Evolutionary conservation across 352 stramenopile species (phyloP).

Genomic region (Chrysophaeum taylorii): DNA sequence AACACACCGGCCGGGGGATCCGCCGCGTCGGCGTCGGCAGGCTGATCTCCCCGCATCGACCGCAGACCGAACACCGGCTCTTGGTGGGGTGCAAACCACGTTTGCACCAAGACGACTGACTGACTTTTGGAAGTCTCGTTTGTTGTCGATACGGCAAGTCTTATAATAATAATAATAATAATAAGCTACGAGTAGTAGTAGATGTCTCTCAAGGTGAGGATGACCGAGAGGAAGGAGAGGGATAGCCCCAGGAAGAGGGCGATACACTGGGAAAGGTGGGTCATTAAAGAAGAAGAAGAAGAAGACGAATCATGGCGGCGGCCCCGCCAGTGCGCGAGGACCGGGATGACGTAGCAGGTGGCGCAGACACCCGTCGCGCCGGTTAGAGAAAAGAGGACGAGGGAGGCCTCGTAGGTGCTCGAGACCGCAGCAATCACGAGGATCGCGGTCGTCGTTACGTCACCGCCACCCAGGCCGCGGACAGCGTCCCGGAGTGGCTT

Average conservation of each 20-base stretch:
- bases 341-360: not conserved
- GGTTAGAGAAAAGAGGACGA: not conserved
- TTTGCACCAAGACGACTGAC: no score
- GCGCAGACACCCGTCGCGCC: not conserved
- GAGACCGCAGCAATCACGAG: not conserved
- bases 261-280: not conserved
- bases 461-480: not conserved
- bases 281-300: no score
- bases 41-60: no score
- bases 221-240: not conserved
- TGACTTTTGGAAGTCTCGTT: no score
- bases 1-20: no score
- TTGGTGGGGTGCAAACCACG: no score
- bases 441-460: not conserved
- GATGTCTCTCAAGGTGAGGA: constrained; percentile 62
- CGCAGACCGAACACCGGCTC: no score
- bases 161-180: no score
- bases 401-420: not conserved
- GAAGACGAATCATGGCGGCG: no score
- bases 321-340: not conserved
- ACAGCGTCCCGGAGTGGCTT: not conserved
- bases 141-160: no score
- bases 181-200: no score
- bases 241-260: not conserved
- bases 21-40: no score